Evolutionary conservation across 2,329 filamentous ascomycete genomes (phyloP).

Genomic region (Colletotrichum scovillei): DNA sequence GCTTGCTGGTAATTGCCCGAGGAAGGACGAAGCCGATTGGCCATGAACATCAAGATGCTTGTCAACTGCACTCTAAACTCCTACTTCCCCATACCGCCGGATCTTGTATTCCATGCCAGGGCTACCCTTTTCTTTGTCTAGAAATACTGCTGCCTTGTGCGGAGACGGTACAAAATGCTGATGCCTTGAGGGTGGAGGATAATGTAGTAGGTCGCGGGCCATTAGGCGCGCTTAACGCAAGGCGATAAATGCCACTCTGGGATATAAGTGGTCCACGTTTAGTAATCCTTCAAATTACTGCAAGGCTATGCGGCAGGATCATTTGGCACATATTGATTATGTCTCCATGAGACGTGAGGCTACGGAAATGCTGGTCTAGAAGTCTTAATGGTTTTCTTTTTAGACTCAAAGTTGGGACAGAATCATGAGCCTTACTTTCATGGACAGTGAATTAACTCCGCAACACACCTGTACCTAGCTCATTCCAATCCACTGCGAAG

Average conservation of each 20-base stretch:
- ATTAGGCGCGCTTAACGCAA: neutral
- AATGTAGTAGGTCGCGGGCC: neutral
- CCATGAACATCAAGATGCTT: neutral
- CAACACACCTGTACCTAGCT: neutral
- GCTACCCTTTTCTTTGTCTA: neutral
- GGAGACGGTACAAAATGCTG: conserved; percentile 19
- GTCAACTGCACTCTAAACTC: neutral
- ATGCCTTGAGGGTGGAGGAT: conserved; percentile 21
- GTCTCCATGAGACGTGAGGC: neutral
- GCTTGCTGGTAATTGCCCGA: neutral
- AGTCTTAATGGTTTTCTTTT: too few relatives aligned
- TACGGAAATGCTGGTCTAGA: too few relatives aligned
- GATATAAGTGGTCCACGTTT: neutral
- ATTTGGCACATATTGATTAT: neutral
- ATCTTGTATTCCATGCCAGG: neutral
- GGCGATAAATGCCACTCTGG: neutral
- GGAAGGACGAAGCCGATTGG: neutral
- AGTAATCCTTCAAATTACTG: neutral
- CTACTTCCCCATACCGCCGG: neutral
- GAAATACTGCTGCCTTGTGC: conserved; percentile 27
- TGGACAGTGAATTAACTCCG: neutral
- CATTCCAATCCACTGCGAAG: neutral
- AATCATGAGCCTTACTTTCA: neutral
- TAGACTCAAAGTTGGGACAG: too few relatives aligned
- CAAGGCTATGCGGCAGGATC: neutral